Base-by-base conservation (phyloP, 768 basidiomycete species). In the Boletus barrowsii region DNA sequence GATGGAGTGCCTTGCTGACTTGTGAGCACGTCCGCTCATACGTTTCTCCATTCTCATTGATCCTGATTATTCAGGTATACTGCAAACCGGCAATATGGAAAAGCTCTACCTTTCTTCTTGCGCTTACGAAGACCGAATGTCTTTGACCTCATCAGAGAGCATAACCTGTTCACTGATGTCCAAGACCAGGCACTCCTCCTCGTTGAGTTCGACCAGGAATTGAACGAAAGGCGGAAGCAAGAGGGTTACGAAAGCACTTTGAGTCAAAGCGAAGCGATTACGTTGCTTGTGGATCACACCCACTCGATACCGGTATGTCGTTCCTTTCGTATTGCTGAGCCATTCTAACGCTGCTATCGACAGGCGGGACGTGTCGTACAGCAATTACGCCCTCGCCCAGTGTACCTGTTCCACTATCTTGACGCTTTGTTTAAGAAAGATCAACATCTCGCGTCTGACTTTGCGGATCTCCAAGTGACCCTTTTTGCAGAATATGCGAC, bases 1-100 rank as follows among this genome's bases (percentile, higher is more conserved):
- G n/a, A 92, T 98, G 87, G 93, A 96, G 67, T 95, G 91, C 68
- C 73, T 98, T 22, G 92, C 91, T 0, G 96, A 98, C 63, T 75
- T 98, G 89, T 93, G 62, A 59, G 80, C 70, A 47, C 54, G 13
- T 15, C 40, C 33, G 2, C 22, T 30, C 15, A 32, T 22, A 35
- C 1, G 35, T 30, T 3, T 22, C 15, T 8, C 17, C 36, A 24
- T 45, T 5, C 9, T 18, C 8, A 8, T 37, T 54, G 9, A 68
- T 39, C 42, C 0, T 36, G 30, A 6, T 41, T 6, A n/a, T 41
- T 6, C 58, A 95, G 94, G 47, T 93, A 92, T 69, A 84, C 84
- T 35, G 77, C 83, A 18, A 94, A 95, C 61, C 85, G 91, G 3
- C 97, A 98, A 73, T 92, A 91, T 3, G 94, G 90, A 20, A 95